Evolutionary conservation across 768 basidiomycete species (phyloP).

Genomic region (Lyophyllum semitale): DNA sequence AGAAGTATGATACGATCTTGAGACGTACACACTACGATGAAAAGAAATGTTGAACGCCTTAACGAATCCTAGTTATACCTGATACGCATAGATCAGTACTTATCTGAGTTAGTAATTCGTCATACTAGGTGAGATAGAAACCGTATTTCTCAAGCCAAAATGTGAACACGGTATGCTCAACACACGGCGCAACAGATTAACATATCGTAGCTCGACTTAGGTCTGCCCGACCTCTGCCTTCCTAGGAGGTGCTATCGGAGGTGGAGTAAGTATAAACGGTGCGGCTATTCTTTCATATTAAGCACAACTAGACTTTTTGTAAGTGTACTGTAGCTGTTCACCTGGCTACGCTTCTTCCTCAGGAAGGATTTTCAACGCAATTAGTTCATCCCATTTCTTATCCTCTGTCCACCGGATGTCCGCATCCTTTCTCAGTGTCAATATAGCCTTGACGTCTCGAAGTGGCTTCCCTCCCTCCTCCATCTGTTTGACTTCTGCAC

Average conservation of each 20-base stretch:
- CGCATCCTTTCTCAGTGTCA: slow-evolving; percentile 54
- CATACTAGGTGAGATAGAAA: too few species aligned
- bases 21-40: background rate
- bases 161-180: too few species aligned
- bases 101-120: too few species aligned
- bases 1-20: background rate
- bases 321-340: slow-evolving; percentile 11
- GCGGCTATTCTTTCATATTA: too few species aligned
- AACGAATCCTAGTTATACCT: too few species aligned
- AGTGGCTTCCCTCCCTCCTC: slow-evolving; percentile 33
- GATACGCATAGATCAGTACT: too few species aligned
- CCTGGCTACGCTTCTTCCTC: slow-evolving; percentile 34
- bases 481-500: slow-evolving; percentile 41
- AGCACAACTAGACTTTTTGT: background rate
- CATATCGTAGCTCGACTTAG: background rate
- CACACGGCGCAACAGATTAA: too few species aligned
- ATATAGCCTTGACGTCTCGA: slow-evolving; percentile 37
- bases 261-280: slow-evolving; percentile 30
- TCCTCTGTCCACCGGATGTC: slow-evolving; percentile 59
- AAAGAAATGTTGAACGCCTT: background rate
- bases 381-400: slow-evolving; percentile 51
- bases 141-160: too few species aligned
- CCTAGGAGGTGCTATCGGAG: slow-evolving; percentile 26
- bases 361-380: slow-evolving; percentile 27
- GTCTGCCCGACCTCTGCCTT: background rate